Base-by-base conservation (phyloP, 306 rosid species). In the Mimosa bimucronata region DNA sequence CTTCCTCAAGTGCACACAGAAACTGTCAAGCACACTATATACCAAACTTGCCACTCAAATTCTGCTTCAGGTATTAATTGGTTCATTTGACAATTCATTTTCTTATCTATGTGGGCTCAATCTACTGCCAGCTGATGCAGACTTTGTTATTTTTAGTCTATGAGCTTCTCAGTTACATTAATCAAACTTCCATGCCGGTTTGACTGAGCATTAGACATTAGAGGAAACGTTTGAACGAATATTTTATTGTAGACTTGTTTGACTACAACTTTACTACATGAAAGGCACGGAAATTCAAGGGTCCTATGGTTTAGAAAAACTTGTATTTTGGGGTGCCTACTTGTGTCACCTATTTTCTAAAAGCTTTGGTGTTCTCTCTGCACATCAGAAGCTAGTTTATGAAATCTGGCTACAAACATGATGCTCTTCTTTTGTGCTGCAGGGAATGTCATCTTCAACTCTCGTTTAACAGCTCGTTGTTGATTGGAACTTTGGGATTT, bases 21-120 rank as follows among this genome's bases (percentile, higher is more conserved):
- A 77, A 83, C 81, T n/a, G 76, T 84, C 85, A 85, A 86, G 83
- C 92, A 76, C 53, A 15, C 60, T 18, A 66, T 90, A 31, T 86
- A 80, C 82, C 81, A 78, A 73, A 86, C 64, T 37, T 87, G 86
- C 78, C 84, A 78, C 81, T 76, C 88, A 25, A 73, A 77, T 19
- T 71, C 83, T 26, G 67, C 82, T 45, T 42, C 83, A 83, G 87
- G 91, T 91, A 80, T 42, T 79, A 29, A n/a, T 50, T 76, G 44
- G 65, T 79, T 58, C 14, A 25, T 42, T 65, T 53, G 66, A 52
- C 52, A 31, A 18, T 40, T 37, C 7, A 14, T 69, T 75, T 57
- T 40, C 29, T 21, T 31, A 71, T 42, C 7, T 38, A 58, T 71
- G 74, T 79, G 66, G 48, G 46, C 64, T 48, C 30, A 71, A 10